phyloP scores from a whole-genome alignment of 2,329 filamentous ascomycete species.

The Calycina herbarum region DNA sequence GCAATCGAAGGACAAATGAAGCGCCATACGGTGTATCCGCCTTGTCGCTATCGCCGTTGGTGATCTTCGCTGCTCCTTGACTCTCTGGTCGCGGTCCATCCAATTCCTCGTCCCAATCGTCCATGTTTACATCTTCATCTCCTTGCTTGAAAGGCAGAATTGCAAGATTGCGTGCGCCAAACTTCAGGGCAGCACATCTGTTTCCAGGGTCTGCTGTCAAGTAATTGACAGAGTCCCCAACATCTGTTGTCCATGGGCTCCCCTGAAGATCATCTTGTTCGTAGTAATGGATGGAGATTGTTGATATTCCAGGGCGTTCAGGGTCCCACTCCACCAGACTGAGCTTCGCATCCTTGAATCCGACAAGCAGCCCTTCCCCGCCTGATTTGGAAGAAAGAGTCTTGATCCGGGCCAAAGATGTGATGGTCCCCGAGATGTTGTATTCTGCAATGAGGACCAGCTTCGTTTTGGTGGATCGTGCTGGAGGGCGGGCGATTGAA shows the following conservation, averaged over 20 bases:
- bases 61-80: conserved; percentile 37
- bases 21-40: conserved; percentile 74
- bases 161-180: conserved; percentile 83
- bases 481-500: conserved; percentile 58
- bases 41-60: conserved; percentile 30
- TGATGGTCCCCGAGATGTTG: conserved; percentile 78
- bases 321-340: conserved; percentile 94
- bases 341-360: conserved; percentile 88
- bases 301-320: conserved; percentile 74
- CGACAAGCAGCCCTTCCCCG: conserved; percentile 79
- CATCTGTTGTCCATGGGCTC: conserved; percentile 76
- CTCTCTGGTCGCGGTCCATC: conserved; percentile 65
- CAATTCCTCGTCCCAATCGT: conserved; percentile 82
- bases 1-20: conserved; percentile 90
- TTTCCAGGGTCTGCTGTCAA: conserved; percentile 87
- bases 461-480: conserved; percentile 69
- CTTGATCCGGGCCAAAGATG: conserved; percentile 77
- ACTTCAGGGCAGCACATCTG: conserved; percentile 91
- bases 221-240: conserved; percentile 76
- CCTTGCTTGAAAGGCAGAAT: conserved; percentile 89
- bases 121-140: conserved; percentile 87
- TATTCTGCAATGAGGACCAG: conserved; percentile 85
- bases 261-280: conserved; percentile 87
- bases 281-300: conserved; percentile 96
- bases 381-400: conserved; percentile 71